Conservation (phyloP, 306 rosid species). For the Castanea crenata region DNA sequence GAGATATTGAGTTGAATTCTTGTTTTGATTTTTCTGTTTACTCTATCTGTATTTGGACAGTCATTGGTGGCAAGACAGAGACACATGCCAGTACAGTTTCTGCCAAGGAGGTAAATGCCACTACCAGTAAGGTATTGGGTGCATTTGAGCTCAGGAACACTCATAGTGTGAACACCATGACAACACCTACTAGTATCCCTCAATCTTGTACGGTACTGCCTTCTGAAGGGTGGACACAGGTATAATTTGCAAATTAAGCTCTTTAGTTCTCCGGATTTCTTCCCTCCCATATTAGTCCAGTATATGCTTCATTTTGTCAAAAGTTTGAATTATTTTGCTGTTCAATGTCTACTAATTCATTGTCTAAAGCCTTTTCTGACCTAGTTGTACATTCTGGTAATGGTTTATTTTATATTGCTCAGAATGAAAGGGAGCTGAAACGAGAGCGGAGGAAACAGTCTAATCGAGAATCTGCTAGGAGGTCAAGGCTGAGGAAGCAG, state of each 20-base stretch:
- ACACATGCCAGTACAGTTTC: constrained; percentile 34
- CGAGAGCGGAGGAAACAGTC: constrained; percentile 97
- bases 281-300: not conserved
- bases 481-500: constrained; percentile 99
- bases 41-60: constrained; percentile 32
- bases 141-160: constrained; percentile 6
- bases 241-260: constrained; percentile 15
- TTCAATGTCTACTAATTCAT: not conserved
- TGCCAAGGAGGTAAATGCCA: constrained; percentile 37
- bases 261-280: not conserved
- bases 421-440: constrained; percentile 87
- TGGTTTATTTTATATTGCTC: constrained; percentile 26
- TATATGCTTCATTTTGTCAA: not conserved
- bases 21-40: constrained; percentile 16
- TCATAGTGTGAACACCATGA: constrained; percentile 31
- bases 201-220: constrained; percentile 56
- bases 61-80: constrained; percentile 63
- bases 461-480: constrained; percentile 95
- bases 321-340: too few relatives aligned
- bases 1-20: not conserved
- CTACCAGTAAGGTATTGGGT: constrained; percentile 29
- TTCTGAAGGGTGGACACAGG: constrained; percentile 74
- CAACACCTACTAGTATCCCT: constrained; percentile 29
- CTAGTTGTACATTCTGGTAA: constrained; percentile 6
- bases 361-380: not conserved